Evolutionary conservation across 495 filamentous ascomycete genomes (phyloP), one percentile per base, ranked within the genome.

Genomic region (Tuber borchii): DNA sequence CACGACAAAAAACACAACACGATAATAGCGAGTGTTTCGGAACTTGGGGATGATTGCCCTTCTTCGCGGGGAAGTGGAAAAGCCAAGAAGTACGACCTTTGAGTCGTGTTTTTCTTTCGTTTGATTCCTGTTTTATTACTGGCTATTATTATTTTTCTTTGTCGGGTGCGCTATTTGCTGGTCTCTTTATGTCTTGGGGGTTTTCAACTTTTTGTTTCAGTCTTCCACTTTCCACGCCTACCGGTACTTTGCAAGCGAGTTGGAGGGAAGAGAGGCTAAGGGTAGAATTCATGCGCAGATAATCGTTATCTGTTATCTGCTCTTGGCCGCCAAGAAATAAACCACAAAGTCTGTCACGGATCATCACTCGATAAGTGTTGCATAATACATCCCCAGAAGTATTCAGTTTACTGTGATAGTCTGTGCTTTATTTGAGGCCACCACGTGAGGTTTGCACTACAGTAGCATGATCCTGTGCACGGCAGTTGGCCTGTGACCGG

Each of bases 141-240:
- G 68, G 31, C 31, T 76, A 76, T 74, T 76, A 69, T 77, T 76
- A 40, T 77, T 77, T 75, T 69, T 77, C 56, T 31, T 65, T 31
- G 26, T 65, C 26, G 26, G 56, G 31, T 65, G 26, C 56, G 56
- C 72, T 76, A 79, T 75, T 79, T 75, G 78, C 40, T 68, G 78
- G 61, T 78, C 69, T 79, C 68, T 65, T 75, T 75, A 78, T 48
- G 65, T 37, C 16, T 73, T 76, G 75, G 75, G 75, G 75, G 44
- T 71, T 71, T 71, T 71, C 70, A 46, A 70, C 31, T 70, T 71
- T 77, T 71, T 39, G 26, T 46, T 71, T 42, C 39, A 43, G 45
- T 48, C 65, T 40, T 37, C 26, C n/a, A 31, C 56, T 65, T 65
- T 65, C 56, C n/a, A 61, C 51, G 26, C n/a, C 51, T 61, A 31